These are phyloP conservation scores for Ramalina intermedia DNA, from an alignment of 495 filamentous ascomycete species.

Conservation along the genomic window DNA sequence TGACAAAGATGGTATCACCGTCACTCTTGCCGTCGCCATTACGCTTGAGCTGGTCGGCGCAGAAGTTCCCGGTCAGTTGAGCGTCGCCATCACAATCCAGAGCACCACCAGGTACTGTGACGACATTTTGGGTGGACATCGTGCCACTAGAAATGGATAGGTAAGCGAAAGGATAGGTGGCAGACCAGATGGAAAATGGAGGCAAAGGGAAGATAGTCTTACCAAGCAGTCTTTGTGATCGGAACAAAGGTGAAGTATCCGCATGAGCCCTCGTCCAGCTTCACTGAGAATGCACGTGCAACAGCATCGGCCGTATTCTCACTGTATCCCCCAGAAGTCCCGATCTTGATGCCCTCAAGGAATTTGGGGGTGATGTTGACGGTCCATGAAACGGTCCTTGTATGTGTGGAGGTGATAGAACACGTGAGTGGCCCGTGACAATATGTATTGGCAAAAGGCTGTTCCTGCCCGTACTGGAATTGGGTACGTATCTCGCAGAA, in stretches of 20 bases:
- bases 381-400: slow-evolving; percentile 7
- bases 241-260: slow-evolving; percentile 7
- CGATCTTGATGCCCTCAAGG: background rate
- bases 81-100: too few relatives aligned
- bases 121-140: background rate
- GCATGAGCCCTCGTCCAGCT: background rate
- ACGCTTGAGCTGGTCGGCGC: background rate
- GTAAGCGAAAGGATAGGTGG: background rate
- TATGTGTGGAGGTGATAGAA: background rate
- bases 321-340: slow-evolving; percentile 2
- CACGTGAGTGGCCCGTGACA: slow-evolving; percentile 3
- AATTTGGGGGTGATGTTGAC: background rate
- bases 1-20: slow-evolving; percentile 3
- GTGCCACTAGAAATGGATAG: background rate
- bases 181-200: background rate
- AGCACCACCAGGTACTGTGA: background rate
- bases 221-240: slow-evolving; percentile 1
- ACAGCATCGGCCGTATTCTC: background rate
- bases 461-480: background rate
- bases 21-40: background rate
- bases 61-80: background rate
- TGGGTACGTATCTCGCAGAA: slow-evolving; percentile 3
- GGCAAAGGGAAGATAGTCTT: background rate
- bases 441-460: slow-evolving; percentile 1
- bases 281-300: background rate